Conservation (phyloP, 768 basidiomycete genomes). For the Xerocomellus chrysenteron region DNA sequence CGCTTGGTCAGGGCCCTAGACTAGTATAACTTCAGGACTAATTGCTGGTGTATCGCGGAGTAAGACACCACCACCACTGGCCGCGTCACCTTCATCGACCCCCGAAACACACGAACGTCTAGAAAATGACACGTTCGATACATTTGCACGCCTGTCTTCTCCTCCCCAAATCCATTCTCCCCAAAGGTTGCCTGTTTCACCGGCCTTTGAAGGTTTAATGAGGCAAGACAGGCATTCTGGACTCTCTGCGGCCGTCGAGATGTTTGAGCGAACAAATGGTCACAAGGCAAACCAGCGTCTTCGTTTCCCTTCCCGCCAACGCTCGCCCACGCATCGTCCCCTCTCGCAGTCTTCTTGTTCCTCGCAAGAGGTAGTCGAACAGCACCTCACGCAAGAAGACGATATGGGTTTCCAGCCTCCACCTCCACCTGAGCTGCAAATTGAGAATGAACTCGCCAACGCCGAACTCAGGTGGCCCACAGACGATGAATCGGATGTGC, state of each 20-base stretch:
- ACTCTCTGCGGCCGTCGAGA: constrained; percentile 17
- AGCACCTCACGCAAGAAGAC: constrained; percentile 47
- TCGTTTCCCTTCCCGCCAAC: background rate
- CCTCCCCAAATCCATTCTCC: constrained; percentile 14
- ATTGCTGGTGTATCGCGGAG: background rate
- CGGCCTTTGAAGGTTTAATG: constrained; percentile 19
- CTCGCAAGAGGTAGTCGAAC: constrained; percentile 46
- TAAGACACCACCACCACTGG: constrained; percentile 4
- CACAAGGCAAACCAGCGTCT: background rate
- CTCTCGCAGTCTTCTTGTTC: constrained; percentile 32
- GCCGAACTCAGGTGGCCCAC: constrained; percentile 29
- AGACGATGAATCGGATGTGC: constrained; percentile 19
- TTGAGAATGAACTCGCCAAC: constrained; percentile 10
- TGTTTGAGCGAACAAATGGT: constrained; percentile 16
- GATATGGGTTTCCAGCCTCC: constrained; percentile 14
- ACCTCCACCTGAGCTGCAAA: background rate
- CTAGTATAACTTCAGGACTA: constrained; percentile 10
- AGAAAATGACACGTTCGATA: constrained; percentile 8
- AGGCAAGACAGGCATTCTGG: constrained; percentile 4
- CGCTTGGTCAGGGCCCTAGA: background rate
- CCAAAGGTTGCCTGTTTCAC: constrained; percentile 16
- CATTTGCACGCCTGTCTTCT: constrained; percentile 25
- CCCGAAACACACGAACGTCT: background rate
- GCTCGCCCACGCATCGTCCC: constrained; percentile 6
- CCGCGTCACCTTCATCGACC: background rate